Conservation (phyloP, 1,284 basidiomycete species). For the Hymenochaete sp. region DNA sequence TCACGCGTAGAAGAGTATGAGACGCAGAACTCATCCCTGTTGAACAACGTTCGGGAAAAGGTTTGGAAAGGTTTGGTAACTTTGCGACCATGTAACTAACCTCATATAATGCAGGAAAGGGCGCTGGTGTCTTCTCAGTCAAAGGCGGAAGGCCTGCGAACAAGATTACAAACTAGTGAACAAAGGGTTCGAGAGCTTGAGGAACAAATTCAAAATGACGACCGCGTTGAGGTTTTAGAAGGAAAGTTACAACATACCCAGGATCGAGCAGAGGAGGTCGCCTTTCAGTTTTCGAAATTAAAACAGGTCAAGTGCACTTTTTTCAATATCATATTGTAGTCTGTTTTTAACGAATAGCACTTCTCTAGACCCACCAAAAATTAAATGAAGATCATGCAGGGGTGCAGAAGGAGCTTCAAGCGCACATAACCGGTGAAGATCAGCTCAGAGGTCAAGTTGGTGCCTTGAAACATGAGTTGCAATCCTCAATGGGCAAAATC, state of each 20-base stretch:
- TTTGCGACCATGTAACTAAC: background rate
- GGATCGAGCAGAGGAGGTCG: constrained; percentile 70
- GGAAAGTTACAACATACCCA: constrained; percentile 64
- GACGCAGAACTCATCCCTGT: constrained; percentile 4
- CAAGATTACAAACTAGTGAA: constrained; percentile 44
- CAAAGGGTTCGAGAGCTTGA: constrained; percentile 59
- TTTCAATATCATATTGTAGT: background rate
- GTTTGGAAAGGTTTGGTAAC: constrained; percentile 26
- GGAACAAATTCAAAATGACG: constrained; percentile 73
- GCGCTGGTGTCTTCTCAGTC: constrained; percentile 55
- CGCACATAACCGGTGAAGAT: constrained; percentile 33
- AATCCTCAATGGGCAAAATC: constrained; percentile 35
- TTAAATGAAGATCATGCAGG: constrained; percentile 54
- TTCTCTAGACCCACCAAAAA: constrained; percentile 41
- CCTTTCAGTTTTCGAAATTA: constrained; percentile 67
- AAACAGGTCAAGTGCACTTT: constrained; percentile 47
- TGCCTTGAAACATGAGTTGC: constrained; percentile 36
- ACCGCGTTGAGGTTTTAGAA: constrained; percentile 66
- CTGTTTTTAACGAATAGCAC: constrained; percentile 15
- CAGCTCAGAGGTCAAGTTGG: constrained; percentile 40
- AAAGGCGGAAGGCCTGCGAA: constrained; percentile 43
- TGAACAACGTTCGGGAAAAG: constrained; percentile 38
- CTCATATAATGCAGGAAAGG: constrained; percentile 43
- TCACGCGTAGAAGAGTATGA: constrained; percentile 2
- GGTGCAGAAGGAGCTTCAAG: constrained; percentile 38